Conservation (phyloP, 176 grass and related monocot species). For the Puya raimondii region DNA sequence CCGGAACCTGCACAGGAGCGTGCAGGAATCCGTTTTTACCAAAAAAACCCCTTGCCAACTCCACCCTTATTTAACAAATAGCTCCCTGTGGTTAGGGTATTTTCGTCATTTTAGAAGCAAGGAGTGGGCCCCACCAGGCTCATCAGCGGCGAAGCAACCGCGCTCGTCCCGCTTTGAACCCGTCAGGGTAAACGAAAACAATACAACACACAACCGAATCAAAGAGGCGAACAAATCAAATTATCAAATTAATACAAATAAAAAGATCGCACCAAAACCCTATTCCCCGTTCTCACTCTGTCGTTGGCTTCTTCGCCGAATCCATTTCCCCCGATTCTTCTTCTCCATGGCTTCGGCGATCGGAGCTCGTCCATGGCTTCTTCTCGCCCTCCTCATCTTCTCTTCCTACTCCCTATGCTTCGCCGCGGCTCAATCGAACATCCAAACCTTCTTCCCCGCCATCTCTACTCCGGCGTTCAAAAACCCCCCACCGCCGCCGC, state of each 20-base stretch:
- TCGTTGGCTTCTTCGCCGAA: background rate
- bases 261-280: no score
- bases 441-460: slow-evolving; percentile 51
- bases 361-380: background rate
- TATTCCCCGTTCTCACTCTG: background rate
- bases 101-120: background rate
- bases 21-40: no score
- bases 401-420: background rate
- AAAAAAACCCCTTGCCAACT: no score
- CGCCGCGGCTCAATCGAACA: slow-evolving; percentile 32
- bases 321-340: background rate
- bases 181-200: background rate
- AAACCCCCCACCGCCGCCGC: slow-evolving; percentile 33
- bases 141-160: background rate
- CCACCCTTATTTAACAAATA: no score
- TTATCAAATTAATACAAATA: no score
- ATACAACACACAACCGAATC: background rate
- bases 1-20: no score
- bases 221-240: no score
- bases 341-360: slow-evolving; percentile 26
- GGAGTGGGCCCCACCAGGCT: background rate
- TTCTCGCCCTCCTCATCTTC: background rate
- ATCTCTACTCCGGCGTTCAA: slow-evolving; percentile 36
- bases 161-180: background rate
- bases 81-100: background rate